Evolutionary conservation across 352 stramenopile genomes (phyloP), one percentile per base, ranked within the genome.

Genomic region (Phytophthora crassamura): DNA sequence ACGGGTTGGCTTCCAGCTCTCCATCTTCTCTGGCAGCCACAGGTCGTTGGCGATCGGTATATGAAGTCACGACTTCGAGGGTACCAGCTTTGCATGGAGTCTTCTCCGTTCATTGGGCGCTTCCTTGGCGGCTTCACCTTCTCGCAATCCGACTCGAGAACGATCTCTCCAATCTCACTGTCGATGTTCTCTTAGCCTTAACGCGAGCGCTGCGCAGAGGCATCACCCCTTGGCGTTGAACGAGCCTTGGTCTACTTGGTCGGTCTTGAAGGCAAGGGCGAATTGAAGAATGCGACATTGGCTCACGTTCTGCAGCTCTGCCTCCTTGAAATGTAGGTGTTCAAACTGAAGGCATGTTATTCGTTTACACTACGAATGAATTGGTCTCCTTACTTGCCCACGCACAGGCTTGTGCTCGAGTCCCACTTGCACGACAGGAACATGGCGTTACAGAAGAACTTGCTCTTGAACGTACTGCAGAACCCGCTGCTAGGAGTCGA

Each of bases 351-450:
- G 22, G 41, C 16, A 39, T 56, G 40, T 38, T 53, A 25, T 46
- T 51, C 18, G 56, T 36, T 25, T 57, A 41, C 16, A 42, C 32
- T 67, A 60, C 20, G 22, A 45, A 25, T 38, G 32, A 20, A 35
- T 38, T 51, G 30, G 22, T 12, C 6, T 5, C 4, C 35, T 66
- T 66, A 66, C 54, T 71, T 58, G 16, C 39, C 34, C 25, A 66
- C 42, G 18, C 55, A 71, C 41, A 57, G 39, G 16, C 25, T 57
- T 0, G 48, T 40, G 18, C 20, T 18, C 12, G 47, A 65, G 33
- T 70, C 40, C 62, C 62, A 70, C 7, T 41, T 60, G 47, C 61
- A 70, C 16, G 41, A 47, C 8, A 70, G 50, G 53, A 70, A 66
- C 47, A 59, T 65, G 35, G 47, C 43, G 7, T 60, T 66, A 35